phyloP scores from a whole-genome alignment of 495 filamentous ascomycete genomes.

The Sporormia fimetaria region DNA sequence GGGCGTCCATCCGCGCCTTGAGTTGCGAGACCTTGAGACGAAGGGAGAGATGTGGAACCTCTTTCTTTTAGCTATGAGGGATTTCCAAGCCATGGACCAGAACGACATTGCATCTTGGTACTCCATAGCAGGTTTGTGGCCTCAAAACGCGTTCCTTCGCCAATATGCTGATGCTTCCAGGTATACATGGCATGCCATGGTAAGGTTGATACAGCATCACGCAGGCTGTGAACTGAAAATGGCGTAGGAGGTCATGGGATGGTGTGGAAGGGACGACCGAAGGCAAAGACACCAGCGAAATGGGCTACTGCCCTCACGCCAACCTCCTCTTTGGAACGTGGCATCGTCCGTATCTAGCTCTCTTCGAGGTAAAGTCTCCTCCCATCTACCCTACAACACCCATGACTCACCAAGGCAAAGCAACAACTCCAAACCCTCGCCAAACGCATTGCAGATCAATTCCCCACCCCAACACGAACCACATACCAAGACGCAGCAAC shows the following conservation, averaged over 20 bases:
- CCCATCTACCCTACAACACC: neutral
- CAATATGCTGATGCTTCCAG: neutral
- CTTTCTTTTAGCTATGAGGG: constrained; percentile 25
- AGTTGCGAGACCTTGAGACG: constrained; percentile 30
- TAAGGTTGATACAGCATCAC: constrained; percentile 28
- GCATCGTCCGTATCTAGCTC: constrained; percentile 14
- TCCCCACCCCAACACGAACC: constrained; percentile 1
- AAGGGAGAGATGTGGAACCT: constrained; percentile 29
- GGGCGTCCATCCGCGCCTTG: constrained; percentile 25
- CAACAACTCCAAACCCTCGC: constrained; percentile 14
- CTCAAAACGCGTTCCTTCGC: neutral
- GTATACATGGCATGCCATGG: constrained; percentile 20
- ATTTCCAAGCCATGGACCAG: constrained; percentile 25
- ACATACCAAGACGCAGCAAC: constrained; percentile 11
- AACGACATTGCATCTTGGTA: constrained; percentile 24
- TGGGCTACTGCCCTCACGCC: constrained; percentile 16
- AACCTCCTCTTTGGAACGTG: constrained; percentile 13
- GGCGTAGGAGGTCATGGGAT: constrained; percentile 13
- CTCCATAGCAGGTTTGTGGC: constrained; percentile 26
- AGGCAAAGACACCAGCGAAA: constrained; percentile 1
- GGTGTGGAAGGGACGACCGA: constrained; percentile 6
- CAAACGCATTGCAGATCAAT: constrained; percentile 8
- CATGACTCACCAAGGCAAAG: neutral
- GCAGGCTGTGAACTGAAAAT: neutral
- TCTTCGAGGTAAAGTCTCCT: constrained; percentile 12